Percentiles rank a stretch among this genome's conserved stretches.
These are phyloP conservation scores for Leccinum aurantiacum DNA, from an alignment of 768 basidiomycete genomes.

Conservation along the genomic window DNA sequence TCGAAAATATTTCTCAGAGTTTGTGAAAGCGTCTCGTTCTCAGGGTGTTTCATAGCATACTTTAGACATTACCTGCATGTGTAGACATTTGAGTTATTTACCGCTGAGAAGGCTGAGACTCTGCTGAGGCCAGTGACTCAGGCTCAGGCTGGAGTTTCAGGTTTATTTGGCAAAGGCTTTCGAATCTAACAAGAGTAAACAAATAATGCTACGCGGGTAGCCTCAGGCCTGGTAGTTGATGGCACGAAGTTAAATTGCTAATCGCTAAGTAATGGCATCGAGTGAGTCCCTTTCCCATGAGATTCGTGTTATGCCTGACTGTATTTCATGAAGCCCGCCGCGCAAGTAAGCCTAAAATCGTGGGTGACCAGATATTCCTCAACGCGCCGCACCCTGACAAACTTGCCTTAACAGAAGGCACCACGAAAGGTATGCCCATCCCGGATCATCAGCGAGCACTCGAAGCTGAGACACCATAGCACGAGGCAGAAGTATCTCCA, in stretches of 20 bases:
- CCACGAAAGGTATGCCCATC: conserved; percentile 43
- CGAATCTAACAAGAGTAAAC: conserved; percentile 35
- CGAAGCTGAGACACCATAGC: conserved; percentile 41
- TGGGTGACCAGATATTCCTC: conserved; percentile 34
- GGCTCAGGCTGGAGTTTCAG: conserved; percentile 2
- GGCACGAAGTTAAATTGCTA: conserved; percentile 13
- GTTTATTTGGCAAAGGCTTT: conserved; percentile 34
- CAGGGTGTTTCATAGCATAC: conserved; percentile 47
- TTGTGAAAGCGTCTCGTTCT: conserved; percentile 71
- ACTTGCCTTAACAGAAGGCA: conserved; percentile 38
- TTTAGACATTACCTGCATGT: conserved; percentile 9
- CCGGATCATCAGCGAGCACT: neutral
- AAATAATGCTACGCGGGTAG: conserved; percentile 19
- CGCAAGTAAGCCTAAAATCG: conserved; percentile 41
- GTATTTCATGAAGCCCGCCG: conserved; percentile 26
- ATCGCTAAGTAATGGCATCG: conserved; percentile 29
- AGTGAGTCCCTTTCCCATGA: conserved; percentile 18
- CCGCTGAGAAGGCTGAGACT: neutral
- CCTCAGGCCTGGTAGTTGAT: conserved; percentile 8
- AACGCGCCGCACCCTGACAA: conserved; percentile 19
- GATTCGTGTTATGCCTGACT: conserved; percentile 15
- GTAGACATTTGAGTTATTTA: neutral
- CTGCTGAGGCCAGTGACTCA: neutral
- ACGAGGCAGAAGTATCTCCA: conserved; percentile 70
- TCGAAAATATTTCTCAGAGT: conserved; percentile 84